Evolutionary conservation across 164 flowering plant species (phyloP), one percentile per base, ranked within the genome.

Genomic region (Warburgia ugandensis): DNA sequence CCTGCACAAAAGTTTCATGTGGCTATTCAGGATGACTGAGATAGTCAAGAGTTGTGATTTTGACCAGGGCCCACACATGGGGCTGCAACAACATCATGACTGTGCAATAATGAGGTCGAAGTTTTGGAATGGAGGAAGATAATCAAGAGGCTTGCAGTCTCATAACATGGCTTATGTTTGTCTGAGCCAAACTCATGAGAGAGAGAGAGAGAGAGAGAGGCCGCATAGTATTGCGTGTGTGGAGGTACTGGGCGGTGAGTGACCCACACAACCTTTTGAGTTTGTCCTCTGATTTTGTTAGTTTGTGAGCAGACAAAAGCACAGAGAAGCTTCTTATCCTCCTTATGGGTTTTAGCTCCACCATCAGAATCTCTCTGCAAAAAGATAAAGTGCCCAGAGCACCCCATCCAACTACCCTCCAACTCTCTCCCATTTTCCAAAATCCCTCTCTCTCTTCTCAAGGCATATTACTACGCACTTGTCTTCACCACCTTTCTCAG

Each of bases 241-340:
- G n/a, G n/a, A n/a, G 29, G 48, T 16, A 8, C 16, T 10, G 48
- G 30, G 5, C n/a, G 30, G 31, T 45, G 48, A 27, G 17, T 27
- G 31, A 26, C 11, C 30, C 14, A 11, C 48, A 29, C n/a, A 25
- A n/a, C n/a, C 31, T 26, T 45, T 45, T 45, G 25, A 26, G 48
- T 19, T 10, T 45, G 30, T 25, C 31, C 30, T 26, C 31, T 11
- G 31, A 45, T 45, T 45, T 45, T 45, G 48, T 45, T 45, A 45
- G 48, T 27, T 45, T 45, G 17, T 45, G 29, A 45, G 29, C 48
- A 45, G 30, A 25, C 48, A 25, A 42, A 42, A 42, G 45, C 2
- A n/a, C n/a, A 20, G 27, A 45, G 48, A 45, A 45, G 48, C 48
- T 45, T 45, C 48, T 45, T 45, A 25, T 45, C 31, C 48, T 26